phyloP scores from a whole-genome alignment of 2,329 filamentous ascomycete genomes.

The Fusarium nematophilum region DNA sequence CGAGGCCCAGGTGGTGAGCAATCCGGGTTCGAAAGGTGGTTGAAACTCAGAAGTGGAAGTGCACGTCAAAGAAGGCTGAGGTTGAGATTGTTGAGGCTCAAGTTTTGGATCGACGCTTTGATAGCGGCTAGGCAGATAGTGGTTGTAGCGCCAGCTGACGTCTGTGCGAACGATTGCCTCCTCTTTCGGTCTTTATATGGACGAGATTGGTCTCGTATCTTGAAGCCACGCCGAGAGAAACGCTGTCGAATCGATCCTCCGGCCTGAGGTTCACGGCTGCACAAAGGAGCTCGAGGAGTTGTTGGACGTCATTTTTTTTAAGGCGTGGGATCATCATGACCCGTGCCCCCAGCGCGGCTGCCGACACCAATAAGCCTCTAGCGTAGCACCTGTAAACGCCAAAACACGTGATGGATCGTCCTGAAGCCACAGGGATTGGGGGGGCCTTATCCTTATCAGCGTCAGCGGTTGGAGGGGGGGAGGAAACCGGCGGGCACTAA shows the following conservation, averaged over 20 bases:
- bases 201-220: slow-evolving; percentile 4
- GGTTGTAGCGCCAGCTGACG: slow-evolving; percentile 9
- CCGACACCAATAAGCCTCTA: slow-evolving; percentile 19
- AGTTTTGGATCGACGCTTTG: slow-evolving; percentile 9
- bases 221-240: not conserved
- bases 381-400: slow-evolving; percentile 28
- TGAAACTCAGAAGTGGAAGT: not conserved
- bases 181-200: not conserved
- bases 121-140: slow-evolving; percentile 4
- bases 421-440: not conserved
- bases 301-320: slow-evolving; percentile 30
- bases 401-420: slow-evolving; percentile 36
- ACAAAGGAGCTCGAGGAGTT: slow-evolving; percentile 6
- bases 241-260: not conserved
- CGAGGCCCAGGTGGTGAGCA: not conserved
- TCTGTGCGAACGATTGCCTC: slow-evolving; percentile 9
- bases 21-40: not conserved
- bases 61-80: not conserved
- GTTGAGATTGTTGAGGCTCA: slow-evolving; percentile 13
- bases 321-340: slow-evolving; percentile 13
- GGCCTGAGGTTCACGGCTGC: slow-evolving; percentile 4
- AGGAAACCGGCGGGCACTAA: slow-evolving; percentile 8
- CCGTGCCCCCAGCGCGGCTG: slow-evolving; percentile 26
- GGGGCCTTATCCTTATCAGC: slow-evolving; percentile 1
- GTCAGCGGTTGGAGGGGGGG: slow-evolving; percentile 9